Percentiles rank a stretch among this genome's conserved stretches.
Evolutionary conservation across 805 yeast species (phyloP).

Genomic region (Candida rishiriensis): DNA sequence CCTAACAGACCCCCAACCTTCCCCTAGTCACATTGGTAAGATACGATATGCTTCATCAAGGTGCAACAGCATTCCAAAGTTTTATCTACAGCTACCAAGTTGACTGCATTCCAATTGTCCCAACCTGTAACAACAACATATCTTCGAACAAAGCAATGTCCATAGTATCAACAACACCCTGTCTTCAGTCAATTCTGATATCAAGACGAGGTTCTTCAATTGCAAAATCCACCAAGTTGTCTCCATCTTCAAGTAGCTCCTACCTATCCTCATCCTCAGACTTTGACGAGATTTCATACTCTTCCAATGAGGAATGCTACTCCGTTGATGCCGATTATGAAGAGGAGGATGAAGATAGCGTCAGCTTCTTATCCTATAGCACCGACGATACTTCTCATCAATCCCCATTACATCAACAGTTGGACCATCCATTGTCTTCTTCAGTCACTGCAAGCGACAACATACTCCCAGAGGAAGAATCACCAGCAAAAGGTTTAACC

Average conservation of each 20-base stretch:
- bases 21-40: too few species aligned
- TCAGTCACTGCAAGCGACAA: neutral
- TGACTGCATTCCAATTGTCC: neutral
- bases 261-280: conserved; percentile 1
- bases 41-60: too few species aligned
- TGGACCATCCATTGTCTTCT: conserved; percentile 1
- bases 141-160: neutral
- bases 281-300: neutral
- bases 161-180: conserved; percentile 12
- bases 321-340: neutral
- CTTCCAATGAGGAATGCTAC: conserved; percentile 1
- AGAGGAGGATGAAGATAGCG: neutral
- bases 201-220: conserved; percentile 8
- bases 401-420: neutral
- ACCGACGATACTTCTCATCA: too few species aligned
- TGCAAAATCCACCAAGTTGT: conserved; percentile 5
- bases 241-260: conserved; percentile 5
- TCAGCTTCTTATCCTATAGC: too few species aligned
- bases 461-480: neutral
- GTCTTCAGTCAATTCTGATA: conserved; percentile 10
- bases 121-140: neutral
- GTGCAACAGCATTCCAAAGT: neutral
- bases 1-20: too few species aligned
- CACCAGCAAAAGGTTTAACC: neutral
- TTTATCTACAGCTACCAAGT: neutral